A percentile compares a stretch with the other conserved stretches of the same genome.
Evolutionary conservation across 106 monocot genomes (phyloP).

Genomic region (Xerophyta viscosa): DNA sequence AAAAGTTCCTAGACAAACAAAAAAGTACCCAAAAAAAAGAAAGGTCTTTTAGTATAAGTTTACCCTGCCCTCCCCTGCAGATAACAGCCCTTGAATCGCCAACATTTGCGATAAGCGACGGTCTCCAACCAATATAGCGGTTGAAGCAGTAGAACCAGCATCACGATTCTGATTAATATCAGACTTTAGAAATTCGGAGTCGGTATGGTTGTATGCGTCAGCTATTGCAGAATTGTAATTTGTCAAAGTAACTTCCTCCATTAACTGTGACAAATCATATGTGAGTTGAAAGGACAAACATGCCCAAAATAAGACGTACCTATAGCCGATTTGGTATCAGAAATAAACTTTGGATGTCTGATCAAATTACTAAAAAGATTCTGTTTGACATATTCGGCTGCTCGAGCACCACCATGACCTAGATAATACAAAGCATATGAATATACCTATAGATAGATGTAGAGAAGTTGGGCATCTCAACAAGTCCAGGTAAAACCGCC

Average conservation of each 20-base stretch:
- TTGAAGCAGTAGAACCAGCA: conserved; percentile 70
- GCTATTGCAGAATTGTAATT: conserved; percentile 22
- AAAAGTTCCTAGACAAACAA: no score
- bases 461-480: not conserved
- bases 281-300: not conserved
- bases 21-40: no score
- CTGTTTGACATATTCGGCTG: conserved; percentile 65
- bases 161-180: conserved; percentile 44
- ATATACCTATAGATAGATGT: not conserved
- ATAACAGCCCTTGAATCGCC: conserved; percentile 67
- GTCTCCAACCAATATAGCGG: conserved; percentile 58
- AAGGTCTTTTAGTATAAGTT: no score
- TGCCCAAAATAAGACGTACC: conserved; percentile 11
- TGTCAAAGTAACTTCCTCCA: no score
- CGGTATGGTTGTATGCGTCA: conserved; percentile 55
- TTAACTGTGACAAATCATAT: not conserved
- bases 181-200: conserved; percentile 55
- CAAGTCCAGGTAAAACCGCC: not conserved
- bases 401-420: conserved; percentile 72
- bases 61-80: conserved; percentile 53
- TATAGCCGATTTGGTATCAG: conserved; percentile 67
- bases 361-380: conserved; percentile 73
- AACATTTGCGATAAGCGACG: conserved; percentile 64
- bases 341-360: conserved; percentile 56
- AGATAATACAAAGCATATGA: conserved; percentile 1